Conservation (phyloP, 2,329 filamentous ascomycete species). For the Microsporum ferrugineum region DNA sequence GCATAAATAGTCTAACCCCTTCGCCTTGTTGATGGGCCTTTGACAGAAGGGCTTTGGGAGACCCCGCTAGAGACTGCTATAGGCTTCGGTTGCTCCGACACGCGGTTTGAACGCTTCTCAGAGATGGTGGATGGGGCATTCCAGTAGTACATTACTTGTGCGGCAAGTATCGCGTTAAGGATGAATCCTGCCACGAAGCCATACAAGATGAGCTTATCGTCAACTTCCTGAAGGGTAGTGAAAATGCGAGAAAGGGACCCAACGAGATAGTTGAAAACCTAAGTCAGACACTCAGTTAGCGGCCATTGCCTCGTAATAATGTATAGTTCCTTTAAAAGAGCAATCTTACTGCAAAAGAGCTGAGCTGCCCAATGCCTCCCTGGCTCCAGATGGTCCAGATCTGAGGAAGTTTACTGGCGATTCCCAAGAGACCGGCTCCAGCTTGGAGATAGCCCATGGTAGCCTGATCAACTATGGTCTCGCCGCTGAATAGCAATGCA, state of each 20-base stretch:
- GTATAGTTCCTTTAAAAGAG: background rate
- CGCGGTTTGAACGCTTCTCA: constrained; percentile 19
- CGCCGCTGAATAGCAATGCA: constrained; percentile 52
- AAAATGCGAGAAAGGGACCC: constrained; percentile 92
- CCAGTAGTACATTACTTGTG: constrained; percentile 96
- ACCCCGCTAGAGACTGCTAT: constrained; percentile 31
- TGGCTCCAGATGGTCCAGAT: constrained; percentile 75
- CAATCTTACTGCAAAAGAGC: constrained; percentile 75
- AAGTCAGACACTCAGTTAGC: constrained; percentile 8
- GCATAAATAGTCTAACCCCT: constrained; percentile 33
- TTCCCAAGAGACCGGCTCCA: constrained; percentile 66
- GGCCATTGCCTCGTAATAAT: background rate
- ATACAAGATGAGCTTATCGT: constrained; percentile 92
- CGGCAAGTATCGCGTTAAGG: constrained; percentile 77
- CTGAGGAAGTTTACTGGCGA: constrained; percentile 89
- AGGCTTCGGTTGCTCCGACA: constrained; percentile 17
- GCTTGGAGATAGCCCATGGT: constrained; percentile 67
- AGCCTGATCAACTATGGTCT: constrained; percentile 53
- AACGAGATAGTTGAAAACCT: constrained; percentile 97
- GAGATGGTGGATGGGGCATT: constrained; percentile 43
- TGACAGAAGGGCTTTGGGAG: constrained; percentile 32
- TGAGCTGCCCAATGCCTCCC: constrained; percentile 87
- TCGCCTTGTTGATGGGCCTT: constrained; percentile 46
- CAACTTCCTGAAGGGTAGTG: constrained; percentile 92
- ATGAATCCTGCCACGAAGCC: constrained; percentile 82